These are phyloP conservation scores for Kluyveromyces lactis DNA, from an alignment of 805 yeast species.

Conservation along the genomic window DNA sequence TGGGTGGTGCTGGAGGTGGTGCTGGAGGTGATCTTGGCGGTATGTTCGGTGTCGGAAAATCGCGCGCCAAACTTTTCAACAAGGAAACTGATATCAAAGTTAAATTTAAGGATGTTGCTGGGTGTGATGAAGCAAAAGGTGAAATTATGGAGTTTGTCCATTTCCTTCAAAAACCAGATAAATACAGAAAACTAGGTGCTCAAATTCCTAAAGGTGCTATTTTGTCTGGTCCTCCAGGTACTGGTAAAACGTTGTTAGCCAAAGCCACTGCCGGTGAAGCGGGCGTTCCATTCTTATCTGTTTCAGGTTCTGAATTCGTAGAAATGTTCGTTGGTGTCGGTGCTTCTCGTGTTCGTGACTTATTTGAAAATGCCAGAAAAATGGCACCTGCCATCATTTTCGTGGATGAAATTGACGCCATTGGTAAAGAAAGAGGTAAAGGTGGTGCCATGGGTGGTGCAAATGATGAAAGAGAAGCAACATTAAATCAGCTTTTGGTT, in stretches of 20 bases:
- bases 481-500: slow-evolving; percentile 88
- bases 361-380: slow-evolving; percentile 85
- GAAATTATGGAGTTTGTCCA: slow-evolving; percentile 97
- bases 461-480: slow-evolving; percentile 94
- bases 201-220: slow-evolving; percentile 98
- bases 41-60: slow-evolving; percentile 83
- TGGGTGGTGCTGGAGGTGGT: slow-evolving; percentile 27
- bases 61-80: slow-evolving; percentile 85
- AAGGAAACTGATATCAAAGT: slow-evolving; percentile 86
- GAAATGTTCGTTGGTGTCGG: slow-evolving; percentile 99
- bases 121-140: slow-evolving; percentile 92
- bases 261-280: slow-evolving; percentile 99
- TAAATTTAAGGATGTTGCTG: slow-evolving; percentile 92
- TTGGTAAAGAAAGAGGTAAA: slow-evolving; percentile 84
- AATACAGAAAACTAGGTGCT: slow-evolving; percentile 90
- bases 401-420: slow-evolving; percentile 99
- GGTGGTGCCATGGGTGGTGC: slow-evolving; percentile 65
- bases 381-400: slow-evolving; percentile 94
- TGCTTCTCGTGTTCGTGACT: slow-evolving; percentile 94
- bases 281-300: slow-evolving; percentile 92
- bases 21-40: slow-evolving; percentile 56
- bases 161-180: slow-evolving; percentile 81
- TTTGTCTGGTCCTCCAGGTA: slow-evolving; percentile 97
- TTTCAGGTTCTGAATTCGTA: slow-evolving; percentile 95
- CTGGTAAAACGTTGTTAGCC: slow-evolving; percentile 95